Conservation (phyloP, 2,329 filamentous ascomycete species). For the Verticillium klebahnii region DNA sequence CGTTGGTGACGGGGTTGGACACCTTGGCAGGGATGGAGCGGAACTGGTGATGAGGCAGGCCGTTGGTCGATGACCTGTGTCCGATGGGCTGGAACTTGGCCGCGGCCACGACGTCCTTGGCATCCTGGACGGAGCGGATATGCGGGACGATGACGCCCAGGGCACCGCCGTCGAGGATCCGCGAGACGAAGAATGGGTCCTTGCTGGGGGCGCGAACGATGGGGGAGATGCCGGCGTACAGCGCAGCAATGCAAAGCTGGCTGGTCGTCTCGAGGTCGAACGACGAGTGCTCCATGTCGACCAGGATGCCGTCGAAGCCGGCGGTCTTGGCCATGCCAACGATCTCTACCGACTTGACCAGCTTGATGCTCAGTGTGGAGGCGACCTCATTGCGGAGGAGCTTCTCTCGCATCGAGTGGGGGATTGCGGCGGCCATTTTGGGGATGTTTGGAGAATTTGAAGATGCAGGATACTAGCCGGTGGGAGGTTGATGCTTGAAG, state of each 20-base stretch:
- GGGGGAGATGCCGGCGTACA: constrained; percentile 31
- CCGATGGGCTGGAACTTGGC: constrained; percentile 33
- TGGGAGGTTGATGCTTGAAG: too few relatives aligned
- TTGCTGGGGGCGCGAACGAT: constrained; percentile 36
- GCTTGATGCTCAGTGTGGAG: constrained; percentile 21
- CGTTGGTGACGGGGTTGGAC: constrained; percentile 28
- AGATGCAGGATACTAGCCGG: too few relatives aligned
- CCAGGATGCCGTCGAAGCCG: constrained; percentile 34
- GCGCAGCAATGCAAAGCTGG: constrained; percentile 32
- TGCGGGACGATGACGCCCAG: constrained; percentile 36
- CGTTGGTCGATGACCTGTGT: constrained; percentile 27
- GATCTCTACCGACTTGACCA: constrained; percentile 27
- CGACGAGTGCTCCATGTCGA: constrained; percentile 40
- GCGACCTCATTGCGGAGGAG: constrained; percentile 19
- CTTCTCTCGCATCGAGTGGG: constrained; percentile 20
- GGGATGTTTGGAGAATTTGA: not conserved
- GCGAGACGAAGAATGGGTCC: constrained; percentile 29
- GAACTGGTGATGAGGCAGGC: constrained; percentile 30
- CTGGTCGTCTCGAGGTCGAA: constrained; percentile 28
- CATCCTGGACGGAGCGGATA: constrained; percentile 29
- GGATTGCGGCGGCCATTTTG: constrained; percentile 16
- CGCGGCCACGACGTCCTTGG: constrained; percentile 27
- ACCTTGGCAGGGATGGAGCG: constrained; percentile 23
- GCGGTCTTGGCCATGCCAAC: constrained; percentile 33
- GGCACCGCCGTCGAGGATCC: constrained; percentile 35